Conservation (phyloP, 208 protist genomes). For the Angomonas deanei region DNA sequence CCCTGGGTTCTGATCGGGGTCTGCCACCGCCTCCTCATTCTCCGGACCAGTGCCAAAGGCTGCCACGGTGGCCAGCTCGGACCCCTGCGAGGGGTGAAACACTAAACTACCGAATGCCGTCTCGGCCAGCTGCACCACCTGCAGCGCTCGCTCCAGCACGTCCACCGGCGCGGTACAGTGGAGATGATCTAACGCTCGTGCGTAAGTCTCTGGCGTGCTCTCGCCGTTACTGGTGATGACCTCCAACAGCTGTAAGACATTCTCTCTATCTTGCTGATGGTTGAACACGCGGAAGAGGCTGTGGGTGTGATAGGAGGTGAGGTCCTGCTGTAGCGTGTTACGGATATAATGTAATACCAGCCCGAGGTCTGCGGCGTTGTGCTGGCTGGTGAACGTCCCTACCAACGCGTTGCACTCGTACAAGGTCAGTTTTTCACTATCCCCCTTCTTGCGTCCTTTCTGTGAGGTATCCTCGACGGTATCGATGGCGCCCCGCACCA, state of each 20-base stretch:
- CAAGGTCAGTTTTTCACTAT: conserved; percentile 14
- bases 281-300: conserved; percentile 76
- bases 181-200: conserved; percentile 59
- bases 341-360: conserved; percentile 68
- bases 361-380: conserved; percentile 69
- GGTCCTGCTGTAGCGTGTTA: conserved; percentile 49
- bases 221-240: conserved; percentile 58
- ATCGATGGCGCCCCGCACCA: conserved; percentile 13
- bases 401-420: conserved; percentile 71
- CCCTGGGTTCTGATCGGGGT: conserved; percentile 7
- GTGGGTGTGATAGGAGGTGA: conserved; percentile 70
- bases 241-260: conserved; percentile 68
- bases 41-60: conserved; percentile 22
- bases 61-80: conserved; percentile 33
- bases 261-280: conserved; percentile 59
- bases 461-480: not conserved
- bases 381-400: conserved; percentile 46
- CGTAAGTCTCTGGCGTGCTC: conserved; percentile 61
- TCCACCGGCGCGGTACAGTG: conserved; percentile 59
- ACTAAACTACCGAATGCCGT: conserved; percentile 40
- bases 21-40: conserved; percentile 8
- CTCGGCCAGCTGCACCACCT: conserved; percentile 37
- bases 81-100: conserved; percentile 21
- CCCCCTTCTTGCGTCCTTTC: not conserved
- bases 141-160: conserved; percentile 37